These are phyloP conservation scores for Aschersonia sp. DNA, from an alignment of 2,329 filamentous ascomycete species.

Conservation along the genomic window DNA sequence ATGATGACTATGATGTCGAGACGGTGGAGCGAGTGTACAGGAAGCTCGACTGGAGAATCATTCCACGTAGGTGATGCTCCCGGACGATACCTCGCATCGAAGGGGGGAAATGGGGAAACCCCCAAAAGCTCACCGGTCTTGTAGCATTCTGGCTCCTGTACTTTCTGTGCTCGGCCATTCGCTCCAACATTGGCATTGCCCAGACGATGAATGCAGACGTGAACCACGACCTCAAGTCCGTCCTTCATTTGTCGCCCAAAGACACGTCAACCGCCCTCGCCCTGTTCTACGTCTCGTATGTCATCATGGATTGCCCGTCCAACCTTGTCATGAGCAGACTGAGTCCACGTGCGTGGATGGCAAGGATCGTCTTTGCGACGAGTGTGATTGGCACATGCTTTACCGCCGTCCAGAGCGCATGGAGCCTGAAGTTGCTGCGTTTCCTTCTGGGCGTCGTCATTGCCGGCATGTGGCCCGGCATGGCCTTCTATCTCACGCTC, in stretches of 20 bases:
- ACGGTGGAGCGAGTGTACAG: conserved; percentile 41
- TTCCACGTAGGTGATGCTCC: conserved; percentile 30
- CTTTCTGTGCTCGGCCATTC: conserved; percentile 83
- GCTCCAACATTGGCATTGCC: conserved; percentile 84
- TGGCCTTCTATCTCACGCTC: conserved; percentile 83
- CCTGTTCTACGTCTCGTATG: conserved; percentile 85
- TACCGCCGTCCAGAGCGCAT: conserved; percentile 65
- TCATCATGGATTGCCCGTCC: conserved; percentile 77
- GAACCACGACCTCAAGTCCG: conserved; percentile 60
- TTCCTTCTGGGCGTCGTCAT: conserved; percentile 78
- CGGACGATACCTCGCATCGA: not conserved
- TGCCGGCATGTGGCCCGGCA: conserved; percentile 90
- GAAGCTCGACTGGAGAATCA: conserved; percentile 45
- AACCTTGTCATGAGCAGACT: conserved; percentile 80
- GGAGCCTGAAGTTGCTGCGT: conserved; percentile 79
- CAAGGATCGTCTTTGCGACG: conserved; percentile 76
- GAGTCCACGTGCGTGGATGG: conserved; percentile 83
- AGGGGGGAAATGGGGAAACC: not conserved
- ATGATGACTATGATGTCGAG: conserved; percentile 29
- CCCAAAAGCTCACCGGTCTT: conserved; percentile 2
- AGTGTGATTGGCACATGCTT: conserved; percentile 75
- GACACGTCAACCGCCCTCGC: conserved; percentile 76
- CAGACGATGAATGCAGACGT: conserved; percentile 74
- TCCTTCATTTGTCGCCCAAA: conserved; percentile 54
- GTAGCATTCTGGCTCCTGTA: conserved; percentile 78